A percentile compares a stretch with the other conserved stretches of the same genome.
Evolutionary conservation across 371 early-diverging fungal species (phyloP).

Genomic region (Actinomortierella wolfii): DNA sequence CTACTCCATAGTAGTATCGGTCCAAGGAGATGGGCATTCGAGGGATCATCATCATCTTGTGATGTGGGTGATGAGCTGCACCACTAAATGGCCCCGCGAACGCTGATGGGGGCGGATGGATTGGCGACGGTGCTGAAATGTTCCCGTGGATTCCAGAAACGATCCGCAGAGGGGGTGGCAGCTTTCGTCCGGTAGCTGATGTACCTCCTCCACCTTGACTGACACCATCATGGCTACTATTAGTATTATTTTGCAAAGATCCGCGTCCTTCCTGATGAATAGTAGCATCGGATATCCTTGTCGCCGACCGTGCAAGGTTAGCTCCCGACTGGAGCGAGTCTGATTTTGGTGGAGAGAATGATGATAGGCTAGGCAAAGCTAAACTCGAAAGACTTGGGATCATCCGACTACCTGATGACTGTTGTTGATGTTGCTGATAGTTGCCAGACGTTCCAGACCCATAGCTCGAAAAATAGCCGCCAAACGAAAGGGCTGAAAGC

Average conservation of each 20-base stretch:
- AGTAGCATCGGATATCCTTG: no score
- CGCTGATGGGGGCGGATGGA: no score
- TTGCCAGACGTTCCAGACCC: conserved; percentile 4
- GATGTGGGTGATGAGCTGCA: neutral
- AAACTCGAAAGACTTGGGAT: conserved; percentile 18
- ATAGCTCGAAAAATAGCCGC: conserved; percentile 29
- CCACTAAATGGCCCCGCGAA: neutral
- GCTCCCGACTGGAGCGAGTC: no score
- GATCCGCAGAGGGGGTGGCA: no score
- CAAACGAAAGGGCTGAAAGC: conserved; percentile 37
- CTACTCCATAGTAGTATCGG: conserved; percentile 45
- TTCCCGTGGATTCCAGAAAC: no score
- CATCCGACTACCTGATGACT: conserved; percentile 1
- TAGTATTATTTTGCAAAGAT: no score
- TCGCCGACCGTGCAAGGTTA: no score
- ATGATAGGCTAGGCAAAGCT: conserved; percentile 22
- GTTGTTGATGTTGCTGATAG: neutral
- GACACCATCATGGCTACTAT: no score
- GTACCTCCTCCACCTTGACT: no score
- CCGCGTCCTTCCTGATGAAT: no score
- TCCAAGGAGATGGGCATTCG: conserved; percentile 20
- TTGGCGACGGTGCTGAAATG: no score
- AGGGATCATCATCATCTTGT: neutral
- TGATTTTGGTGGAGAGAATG: neutral
- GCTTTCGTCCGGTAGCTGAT: no score